Percentiles rank a stretch among this genome's conserved stretches.
Conservation (phyloP, 768 basidiomycete species). For the Fomitopsis pulvina region DNA sequence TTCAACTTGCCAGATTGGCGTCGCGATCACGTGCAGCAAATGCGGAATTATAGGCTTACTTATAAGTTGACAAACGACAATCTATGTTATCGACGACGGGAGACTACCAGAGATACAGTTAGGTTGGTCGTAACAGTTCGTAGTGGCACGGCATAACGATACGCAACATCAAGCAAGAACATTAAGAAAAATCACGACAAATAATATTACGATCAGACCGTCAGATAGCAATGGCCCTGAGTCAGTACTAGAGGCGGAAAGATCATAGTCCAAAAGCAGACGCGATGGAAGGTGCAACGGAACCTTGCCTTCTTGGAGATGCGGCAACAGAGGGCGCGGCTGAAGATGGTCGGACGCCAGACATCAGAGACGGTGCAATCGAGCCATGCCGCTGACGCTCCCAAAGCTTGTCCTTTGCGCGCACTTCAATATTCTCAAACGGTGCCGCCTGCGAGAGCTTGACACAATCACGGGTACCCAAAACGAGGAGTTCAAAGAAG, state of each 20-base stretch:
- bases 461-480: constrained; percentile 89
- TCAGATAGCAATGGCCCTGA: too few species aligned
- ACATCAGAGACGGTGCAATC: constrained; percentile 38
- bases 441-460: constrained; percentile 66
- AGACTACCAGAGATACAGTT: not conserved
- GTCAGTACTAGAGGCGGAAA: not conserved
- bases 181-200: not conserved
- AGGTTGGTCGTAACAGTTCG: not conserved
- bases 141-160: not conserved
- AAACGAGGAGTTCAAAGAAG: constrained; percentile 95
- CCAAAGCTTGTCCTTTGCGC: constrained; percentile 82
- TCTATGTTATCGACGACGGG: not conserved
- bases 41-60: not conserved
- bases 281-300: constrained; percentile 19
- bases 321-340: constrained; percentile 9
- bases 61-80: not conserved
- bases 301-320: constrained; percentile 11
- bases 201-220: not conserved
- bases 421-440: constrained; percentile 83
- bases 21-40: not conserved
- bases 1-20: not conserved
- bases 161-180: not conserved
- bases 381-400: constrained; percentile 51
- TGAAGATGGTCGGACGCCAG: constrained; percentile 25
- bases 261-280: constrained; percentile 20